These are phyloP conservation scores for Vanderwaltozyma tropicalis DNA, from an alignment of 805 yeast genomes.

Conservation along the genomic window DNA sequence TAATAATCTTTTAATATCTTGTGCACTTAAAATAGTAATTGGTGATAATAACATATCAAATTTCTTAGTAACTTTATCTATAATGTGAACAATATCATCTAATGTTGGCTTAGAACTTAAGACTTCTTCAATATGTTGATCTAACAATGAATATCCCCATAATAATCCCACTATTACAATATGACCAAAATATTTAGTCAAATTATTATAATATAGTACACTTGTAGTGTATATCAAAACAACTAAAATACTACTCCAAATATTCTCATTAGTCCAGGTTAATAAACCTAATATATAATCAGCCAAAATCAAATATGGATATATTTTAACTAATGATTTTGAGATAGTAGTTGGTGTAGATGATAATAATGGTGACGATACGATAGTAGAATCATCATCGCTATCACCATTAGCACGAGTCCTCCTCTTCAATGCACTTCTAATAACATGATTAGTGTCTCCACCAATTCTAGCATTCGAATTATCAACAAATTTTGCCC, in stretches of 20 bases:
- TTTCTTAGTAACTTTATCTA: conserved; percentile 64
- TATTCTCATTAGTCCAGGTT: conserved; percentile 87
- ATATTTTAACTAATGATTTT: conserved; percentile 68
- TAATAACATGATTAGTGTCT: conserved; percentile 17
- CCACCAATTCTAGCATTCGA: conserved; percentile 21
- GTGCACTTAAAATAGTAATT: conserved; percentile 64
- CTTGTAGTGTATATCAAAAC: conserved; percentile 37
- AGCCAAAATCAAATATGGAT: conserved; percentile 71
- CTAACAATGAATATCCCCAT: conserved; percentile 49
- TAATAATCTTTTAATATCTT: conserved; percentile 69
- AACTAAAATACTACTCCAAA: conserved; percentile 61
- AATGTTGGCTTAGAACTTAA: conserved; percentile 65
- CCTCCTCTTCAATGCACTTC: conserved; percentile 75
- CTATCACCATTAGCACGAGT: conserved; percentile 39
- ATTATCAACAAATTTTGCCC: conserved; percentile 23
- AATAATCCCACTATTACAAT: conserved; percentile 40
- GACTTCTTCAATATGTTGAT: conserved; percentile 45
- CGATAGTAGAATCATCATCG: conserved; percentile 4
- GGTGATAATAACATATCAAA: conserved; percentile 74
- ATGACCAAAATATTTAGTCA: conserved; percentile 78
- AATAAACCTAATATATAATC: conserved; percentile 60
- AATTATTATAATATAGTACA: conserved; percentile 68
- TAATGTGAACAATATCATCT: conserved; percentile 72
- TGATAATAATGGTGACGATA: conserved; percentile 70
- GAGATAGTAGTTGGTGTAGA: conserved; percentile 89